phyloP scores from a whole-genome alignment of 441 rosid genomes.

The Pelargonium citronellum region DNA sequence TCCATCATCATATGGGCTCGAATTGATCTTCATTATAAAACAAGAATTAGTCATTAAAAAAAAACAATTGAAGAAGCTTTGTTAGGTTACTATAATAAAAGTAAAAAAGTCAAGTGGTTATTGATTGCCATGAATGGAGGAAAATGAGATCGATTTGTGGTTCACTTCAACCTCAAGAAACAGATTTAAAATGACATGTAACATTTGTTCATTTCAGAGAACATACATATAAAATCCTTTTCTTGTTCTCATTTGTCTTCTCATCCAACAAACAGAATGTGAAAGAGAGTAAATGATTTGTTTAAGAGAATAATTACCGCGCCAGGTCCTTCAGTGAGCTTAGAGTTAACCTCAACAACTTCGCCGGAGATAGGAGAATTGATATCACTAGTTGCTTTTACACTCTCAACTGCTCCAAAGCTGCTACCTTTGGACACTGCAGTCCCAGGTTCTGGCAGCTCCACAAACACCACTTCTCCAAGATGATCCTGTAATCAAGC shows the following conservation, averaged over 20 bases:
- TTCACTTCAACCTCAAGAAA: too few relatives aligned
- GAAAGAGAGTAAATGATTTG: too few relatives aligned
- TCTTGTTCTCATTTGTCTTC: too few relatives aligned
- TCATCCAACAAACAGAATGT: too few relatives aligned
- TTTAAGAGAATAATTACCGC: conserved; percentile 39
- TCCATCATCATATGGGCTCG: conserved; percentile 84
- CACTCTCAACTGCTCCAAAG: conserved; percentile 95
- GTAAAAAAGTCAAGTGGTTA: not conserved
- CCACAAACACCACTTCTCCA: conserved; percentile 93
- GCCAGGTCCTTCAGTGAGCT: conserved; percentile 66
- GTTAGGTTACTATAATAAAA: not conserved
- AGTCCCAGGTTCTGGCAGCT: conserved; percentile 58
- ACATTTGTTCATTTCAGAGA: too few relatives aligned
- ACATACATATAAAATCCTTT: too few relatives aligned
- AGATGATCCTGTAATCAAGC: conserved; percentile 55
- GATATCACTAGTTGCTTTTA: conserved; percentile 88
- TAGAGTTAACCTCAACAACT: conserved; percentile 67
- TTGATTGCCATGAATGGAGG: too few relatives aligned
- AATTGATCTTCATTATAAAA: conserved; percentile 48
- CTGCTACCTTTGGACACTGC: conserved; percentile 49
- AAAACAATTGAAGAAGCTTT: too few relatives aligned
- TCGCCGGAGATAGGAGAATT: conserved; percentile 83
- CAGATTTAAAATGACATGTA: too few relatives aligned
- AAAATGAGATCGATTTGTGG: too few relatives aligned
- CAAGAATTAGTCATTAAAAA: not conserved